A percentile compares a stretch with the other conserved stretches of the same genome.
phyloP scores from a whole-genome alignment of 768 basidiomycete genomes.

The Suillus hirtellus region DNA sequence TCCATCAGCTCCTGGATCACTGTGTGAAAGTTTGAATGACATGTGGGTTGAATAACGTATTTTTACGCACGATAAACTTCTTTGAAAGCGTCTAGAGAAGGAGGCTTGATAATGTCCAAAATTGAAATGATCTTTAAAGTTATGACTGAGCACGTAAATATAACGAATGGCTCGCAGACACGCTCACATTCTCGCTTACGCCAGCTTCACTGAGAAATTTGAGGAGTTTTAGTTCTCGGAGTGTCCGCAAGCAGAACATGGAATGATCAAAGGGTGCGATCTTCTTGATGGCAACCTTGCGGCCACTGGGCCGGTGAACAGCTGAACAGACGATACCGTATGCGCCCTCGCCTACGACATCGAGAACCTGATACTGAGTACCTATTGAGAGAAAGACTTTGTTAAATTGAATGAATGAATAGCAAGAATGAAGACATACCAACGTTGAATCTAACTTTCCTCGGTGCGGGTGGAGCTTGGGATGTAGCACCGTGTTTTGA shows the following conservation, averaged over 20 bases:
- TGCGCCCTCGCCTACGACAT: constrained; percentile 88
- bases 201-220: constrained; percentile 87
- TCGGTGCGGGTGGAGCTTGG: constrained; percentile 55
- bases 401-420: not conserved
- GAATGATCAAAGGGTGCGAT: constrained; percentile 95
- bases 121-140: constrained; percentile 77
- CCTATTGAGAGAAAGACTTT: constrained; percentile 37
- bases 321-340: constrained; percentile 97
- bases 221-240: constrained; percentile 81
- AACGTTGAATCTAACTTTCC: constrained; percentile 89
- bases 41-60: constrained; percentile 4
- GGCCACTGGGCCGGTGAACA: constrained; percentile 79
- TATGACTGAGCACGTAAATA: constrained; percentile 5
- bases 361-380: constrained; percentile 80
- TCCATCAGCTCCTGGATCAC: constrained; percentile 94
- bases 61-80: constrained; percentile 71
- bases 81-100: constrained; percentile 79
- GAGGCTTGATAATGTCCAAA: constrained; percentile 83
- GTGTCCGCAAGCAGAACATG: constrained; percentile 91
- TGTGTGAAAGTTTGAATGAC: constrained; percentile 31
- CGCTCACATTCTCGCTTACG: constrained; percentile 79
- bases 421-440: constrained; percentile 41
- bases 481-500: constrained; percentile 48
- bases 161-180: not conserved
- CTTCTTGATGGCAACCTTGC: constrained; percentile 96